Conservation (phyloP, 176 grass and related monocot species). For the Zoysia japonica region DNA sequence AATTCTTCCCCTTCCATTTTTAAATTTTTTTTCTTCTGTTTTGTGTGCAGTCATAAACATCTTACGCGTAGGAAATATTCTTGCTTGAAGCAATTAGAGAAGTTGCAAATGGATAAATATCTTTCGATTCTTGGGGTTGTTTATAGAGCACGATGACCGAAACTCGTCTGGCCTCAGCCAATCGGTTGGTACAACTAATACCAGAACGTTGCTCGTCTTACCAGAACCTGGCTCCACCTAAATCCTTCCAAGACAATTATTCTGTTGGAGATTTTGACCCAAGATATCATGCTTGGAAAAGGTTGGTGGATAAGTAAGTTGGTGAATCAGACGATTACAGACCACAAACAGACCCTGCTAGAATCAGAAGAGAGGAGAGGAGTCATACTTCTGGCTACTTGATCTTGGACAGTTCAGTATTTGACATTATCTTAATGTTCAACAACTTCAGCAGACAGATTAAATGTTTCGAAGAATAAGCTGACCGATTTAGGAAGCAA, state of each 20-base stretch:
- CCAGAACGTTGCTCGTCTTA: slow-evolving; percentile 20
- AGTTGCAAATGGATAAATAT: not conserved
- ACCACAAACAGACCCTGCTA: not conserved
- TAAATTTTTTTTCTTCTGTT: not conserved
- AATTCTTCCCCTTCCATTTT: not conserved
- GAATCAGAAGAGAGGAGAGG: not conserved
- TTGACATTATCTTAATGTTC: not conserved
- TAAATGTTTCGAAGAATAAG: not conserved
- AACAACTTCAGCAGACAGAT: slow-evolving; percentile 8
- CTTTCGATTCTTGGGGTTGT: not conserved
- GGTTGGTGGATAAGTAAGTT: slow-evolving; percentile 23
- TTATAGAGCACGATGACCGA: not conserved
- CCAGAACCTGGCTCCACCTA: slow-evolving; percentile 13
- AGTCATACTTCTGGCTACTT: not conserved
- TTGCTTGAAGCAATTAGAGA: slow-evolving; percentile 30
- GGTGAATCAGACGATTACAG: slow-evolving; percentile 2
- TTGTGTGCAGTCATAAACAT: not conserved
- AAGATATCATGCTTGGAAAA: slow-evolving; percentile 13
- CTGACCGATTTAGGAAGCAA: not conserved
- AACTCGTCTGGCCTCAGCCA: not conserved
- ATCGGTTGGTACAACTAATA: slow-evolving; percentile 37
- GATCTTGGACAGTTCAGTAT: not conserved
- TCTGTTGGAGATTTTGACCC: slow-evolving; percentile 8
- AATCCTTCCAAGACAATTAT: not conserved
- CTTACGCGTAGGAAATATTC: not conserved